A percentile compares a stretch with the other conserved stretches of the same genome.
These are phyloP conservation scores for Solanum arcanum DNA, from an alignment of 257 asterid genomes.

Conservation along the genomic window DNA sequence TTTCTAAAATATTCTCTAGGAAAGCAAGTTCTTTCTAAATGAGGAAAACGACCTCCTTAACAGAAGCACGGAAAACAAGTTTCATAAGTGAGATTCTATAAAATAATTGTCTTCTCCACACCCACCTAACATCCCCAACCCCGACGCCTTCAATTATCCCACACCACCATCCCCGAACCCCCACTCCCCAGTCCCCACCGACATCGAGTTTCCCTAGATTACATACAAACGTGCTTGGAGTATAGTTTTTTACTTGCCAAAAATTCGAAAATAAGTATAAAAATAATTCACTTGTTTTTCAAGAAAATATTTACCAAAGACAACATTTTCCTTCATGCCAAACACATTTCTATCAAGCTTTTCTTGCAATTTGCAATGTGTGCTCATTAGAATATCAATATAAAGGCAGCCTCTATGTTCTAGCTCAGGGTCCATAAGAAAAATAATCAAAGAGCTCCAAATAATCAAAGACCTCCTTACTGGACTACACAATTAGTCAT, in stretches of 20 bases:
- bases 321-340: background rate
- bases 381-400: background rate
- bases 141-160: background rate
- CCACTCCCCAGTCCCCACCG: background rate
- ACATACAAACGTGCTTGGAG: background rate
- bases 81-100: background rate
- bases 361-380: background rate
- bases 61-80: background rate
- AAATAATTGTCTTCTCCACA: background rate
- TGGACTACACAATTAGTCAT: background rate
- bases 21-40: background rate
- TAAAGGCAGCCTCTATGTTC: background rate
- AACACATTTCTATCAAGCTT: background rate
- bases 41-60: background rate
- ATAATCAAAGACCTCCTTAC: background rate
- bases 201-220: background rate
- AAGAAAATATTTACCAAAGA: background rate
- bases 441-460: background rate
- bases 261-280: background rate
- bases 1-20: background rate
- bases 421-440: background rate
- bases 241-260: background rate
- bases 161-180: background rate
- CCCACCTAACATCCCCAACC: background rate
- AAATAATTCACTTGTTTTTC: background rate